Base-by-base conservation (phyloP, 1,139 yeast species). In the Taphrina deformans region DNA sequence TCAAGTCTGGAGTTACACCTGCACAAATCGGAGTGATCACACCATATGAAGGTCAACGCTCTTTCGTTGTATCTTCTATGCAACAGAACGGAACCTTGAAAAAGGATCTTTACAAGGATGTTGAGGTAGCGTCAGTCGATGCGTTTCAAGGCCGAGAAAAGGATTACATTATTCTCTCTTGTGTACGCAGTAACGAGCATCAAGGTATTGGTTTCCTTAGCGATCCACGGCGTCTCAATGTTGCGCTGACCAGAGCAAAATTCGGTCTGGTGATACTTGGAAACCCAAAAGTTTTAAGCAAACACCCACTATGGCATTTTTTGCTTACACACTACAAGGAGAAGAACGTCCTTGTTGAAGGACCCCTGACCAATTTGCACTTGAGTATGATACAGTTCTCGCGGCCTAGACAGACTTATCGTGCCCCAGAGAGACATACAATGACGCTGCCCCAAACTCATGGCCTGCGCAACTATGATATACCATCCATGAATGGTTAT, bases 141-240 rank as follows among this genome's bases (percentile, higher is more conserved):
- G 96, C 97, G 0, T 92, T 92, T 81, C 97, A 92, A 77, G 98
- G 98, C 56, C 84, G 97, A 70, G 98, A 92, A 75, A 92, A 92
- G 76, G 96, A 92, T 73, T 90, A 84, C 72, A 89, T 92, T 68
- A 88, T 92, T 64, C 76, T 92, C 66, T 87, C 96, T 33, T 91
- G 97, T 80, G 97, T 91, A 55, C 83, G 98, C 73, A 93, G 96
- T 48, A 91, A 91, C 73, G 95, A 89, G 66, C 83, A 82, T 62
- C 90, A 87, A 71, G 83, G 82, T 9, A 89, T 92, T 75, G 98
- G 98, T 41, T 91, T 92, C 76, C 81, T 92, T 73, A 84, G 87
- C 69, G 97, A 92, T 73, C 93, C 96, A 23, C 82, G 97, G 72
- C 86, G 98, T 77, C 78, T 92, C 74, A 92, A 92, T 75, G 98